These are phyloP conservation scores for Gnomoniopsis smithogilvyi DNA, from an alignment of 2,329 filamentous ascomycete species.

Conservation along the genomic window DNA sequence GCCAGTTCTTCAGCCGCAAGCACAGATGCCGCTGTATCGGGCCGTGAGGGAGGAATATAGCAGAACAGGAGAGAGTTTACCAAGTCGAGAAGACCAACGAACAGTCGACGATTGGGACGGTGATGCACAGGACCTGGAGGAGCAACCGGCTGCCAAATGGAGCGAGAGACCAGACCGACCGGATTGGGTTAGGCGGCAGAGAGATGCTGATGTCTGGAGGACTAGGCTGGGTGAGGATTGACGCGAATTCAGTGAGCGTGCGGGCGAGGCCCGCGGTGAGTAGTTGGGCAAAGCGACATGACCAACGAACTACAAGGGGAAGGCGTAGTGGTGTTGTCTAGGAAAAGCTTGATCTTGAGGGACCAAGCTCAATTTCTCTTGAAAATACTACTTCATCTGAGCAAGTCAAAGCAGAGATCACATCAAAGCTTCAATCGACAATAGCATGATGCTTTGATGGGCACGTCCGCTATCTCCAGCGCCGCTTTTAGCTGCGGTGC, in stretches of 20 bases:
- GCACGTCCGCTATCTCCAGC: slow-evolving; percentile 56
- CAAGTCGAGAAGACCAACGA: neutral
- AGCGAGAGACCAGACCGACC: neutral
- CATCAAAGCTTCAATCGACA: slow-evolving; percentile 29
- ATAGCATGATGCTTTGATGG: slow-evolving; percentile 56
- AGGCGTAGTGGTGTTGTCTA: neutral
- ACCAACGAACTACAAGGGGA: neutral
- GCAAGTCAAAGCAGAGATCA: neutral
- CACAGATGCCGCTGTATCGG: neutral
- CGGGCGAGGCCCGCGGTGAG: neutral
- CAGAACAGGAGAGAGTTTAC: neutral
- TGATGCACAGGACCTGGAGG: neutral
- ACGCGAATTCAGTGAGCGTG: neutral
- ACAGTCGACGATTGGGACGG: neutral
- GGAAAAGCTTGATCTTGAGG: neutral
- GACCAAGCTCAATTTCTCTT: neutral
- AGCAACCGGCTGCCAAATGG: neutral
- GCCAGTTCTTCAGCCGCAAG: neutral
- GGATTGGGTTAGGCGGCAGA: neutral
- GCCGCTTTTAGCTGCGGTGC: slow-evolving; percentile 47
- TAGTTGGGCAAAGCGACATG: neutral
- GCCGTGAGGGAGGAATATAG: neutral
- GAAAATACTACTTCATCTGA: neutral
- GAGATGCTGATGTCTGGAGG: slow-evolving; percentile 3
- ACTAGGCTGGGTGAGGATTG: slow-evolving; percentile 2